phyloP scores from a whole-genome alignment of 331 rosid species.

The Rosa hybrid region DNA sequence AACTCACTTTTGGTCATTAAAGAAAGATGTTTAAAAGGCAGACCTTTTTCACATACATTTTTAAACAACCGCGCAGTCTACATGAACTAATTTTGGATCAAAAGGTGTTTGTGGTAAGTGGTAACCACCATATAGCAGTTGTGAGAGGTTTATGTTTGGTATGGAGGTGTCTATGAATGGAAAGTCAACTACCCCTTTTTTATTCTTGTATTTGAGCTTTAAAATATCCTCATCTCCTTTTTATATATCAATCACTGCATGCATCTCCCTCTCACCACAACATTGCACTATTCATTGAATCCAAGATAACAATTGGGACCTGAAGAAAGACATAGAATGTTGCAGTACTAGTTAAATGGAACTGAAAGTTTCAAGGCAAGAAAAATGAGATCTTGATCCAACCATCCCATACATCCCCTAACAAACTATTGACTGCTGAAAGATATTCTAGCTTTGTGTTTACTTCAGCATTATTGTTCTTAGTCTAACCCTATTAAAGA shows the following conservation, averaged over 20 bases:
- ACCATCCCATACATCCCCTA: neutral
- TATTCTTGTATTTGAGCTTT: neutral
- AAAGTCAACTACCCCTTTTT: neutral
- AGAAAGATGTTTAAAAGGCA: conserved; percentile 2
- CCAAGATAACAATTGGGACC: neutral
- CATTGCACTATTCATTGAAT: neutral
- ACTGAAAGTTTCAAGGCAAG: neutral
- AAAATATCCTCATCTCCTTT: neutral
- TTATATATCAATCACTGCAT: neutral
- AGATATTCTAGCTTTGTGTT: neutral
- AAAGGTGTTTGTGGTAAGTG: neutral
- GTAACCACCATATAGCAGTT: neutral
- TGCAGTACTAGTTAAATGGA: neutral
- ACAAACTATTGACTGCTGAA: neutral
- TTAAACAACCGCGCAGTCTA: neutral
- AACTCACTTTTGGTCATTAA: neutral
- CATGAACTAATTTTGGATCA: neutral
- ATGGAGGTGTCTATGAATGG: neutral
- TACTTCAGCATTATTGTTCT: neutral
- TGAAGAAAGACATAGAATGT: neutral
- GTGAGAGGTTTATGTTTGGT: neutral
- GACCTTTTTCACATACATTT: neutral
- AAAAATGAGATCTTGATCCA: neutral
- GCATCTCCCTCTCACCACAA: neutral
- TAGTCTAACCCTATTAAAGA: neutral